Conservation (phyloP, 257 asterid species). For the Salvia rosmarinus region DNA sequence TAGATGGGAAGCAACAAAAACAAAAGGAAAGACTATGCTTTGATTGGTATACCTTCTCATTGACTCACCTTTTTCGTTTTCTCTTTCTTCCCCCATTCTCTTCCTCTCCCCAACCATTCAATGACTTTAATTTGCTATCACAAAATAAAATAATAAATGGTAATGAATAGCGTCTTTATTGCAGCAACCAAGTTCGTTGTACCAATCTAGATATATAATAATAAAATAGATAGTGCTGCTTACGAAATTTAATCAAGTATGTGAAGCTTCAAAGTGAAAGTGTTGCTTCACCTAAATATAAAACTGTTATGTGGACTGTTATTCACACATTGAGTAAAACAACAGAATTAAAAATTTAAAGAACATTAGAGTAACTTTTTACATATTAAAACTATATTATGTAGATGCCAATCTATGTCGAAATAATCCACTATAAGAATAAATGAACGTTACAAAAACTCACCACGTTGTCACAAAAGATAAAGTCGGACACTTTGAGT, state of each 20-base stretch:
- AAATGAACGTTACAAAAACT: too few relatives aligned
- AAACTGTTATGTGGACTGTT: too few relatives aligned
- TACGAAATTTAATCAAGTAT: neutral
- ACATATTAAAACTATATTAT: too few relatives aligned
- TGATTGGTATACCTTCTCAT: neutral
- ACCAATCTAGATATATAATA: constrained; percentile 6
- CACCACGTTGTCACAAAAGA: too few relatives aligned
- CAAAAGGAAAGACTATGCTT: neutral
- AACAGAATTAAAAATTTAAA: too few relatives aligned
- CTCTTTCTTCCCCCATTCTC: constrained; percentile 5
- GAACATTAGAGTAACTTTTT: too few relatives aligned
- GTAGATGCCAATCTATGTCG: too few relatives aligned
- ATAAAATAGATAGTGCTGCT: neutral
- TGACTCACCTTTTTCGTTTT: constrained; percentile 1
- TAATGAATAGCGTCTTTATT: neutral
- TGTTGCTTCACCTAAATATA: too few relatives aligned
- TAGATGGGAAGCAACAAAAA: neutral
- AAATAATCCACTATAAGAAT: too few relatives aligned
- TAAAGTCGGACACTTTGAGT: too few relatives aligned
- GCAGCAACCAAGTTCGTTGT: constrained; percentile 22
- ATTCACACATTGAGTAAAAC: too few relatives aligned
- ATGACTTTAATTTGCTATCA: neutral
- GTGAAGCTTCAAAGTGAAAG: neutral
- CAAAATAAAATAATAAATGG: neutral
- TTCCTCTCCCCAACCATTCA: constrained; percentile 16